phyloP scores from a whole-genome alignment of 2,329 filamentous ascomycete genomes.

The Ceratocystis eucalypticola region DNA sequence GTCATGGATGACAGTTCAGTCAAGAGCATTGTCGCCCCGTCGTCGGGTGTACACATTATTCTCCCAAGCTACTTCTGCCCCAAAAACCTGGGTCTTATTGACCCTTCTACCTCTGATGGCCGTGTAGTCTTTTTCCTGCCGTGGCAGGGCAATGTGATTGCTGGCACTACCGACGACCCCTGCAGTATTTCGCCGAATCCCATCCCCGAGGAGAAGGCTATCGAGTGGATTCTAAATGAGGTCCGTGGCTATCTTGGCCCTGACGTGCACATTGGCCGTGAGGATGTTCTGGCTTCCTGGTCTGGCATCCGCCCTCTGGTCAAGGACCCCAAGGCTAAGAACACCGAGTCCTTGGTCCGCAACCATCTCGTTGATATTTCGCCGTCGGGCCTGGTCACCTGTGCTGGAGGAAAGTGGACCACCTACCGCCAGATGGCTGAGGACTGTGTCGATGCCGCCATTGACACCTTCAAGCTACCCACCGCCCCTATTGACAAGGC shows the following conservation, averaged over 20 bases:
- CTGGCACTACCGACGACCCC: slow-evolving; percentile 72
- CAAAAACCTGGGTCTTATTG: slow-evolving; percentile 74
- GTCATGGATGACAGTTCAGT: slow-evolving; percentile 65
- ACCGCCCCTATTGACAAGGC: slow-evolving; percentile 44
- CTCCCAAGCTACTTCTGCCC: slow-evolving; percentile 79
- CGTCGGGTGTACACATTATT: slow-evolving; percentile 74
- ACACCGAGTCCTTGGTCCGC: slow-evolving; percentile 75
- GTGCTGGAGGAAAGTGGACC: slow-evolving; percentile 84
- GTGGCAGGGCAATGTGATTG: slow-evolving; percentile 87
- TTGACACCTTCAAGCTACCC: slow-evolving; percentile 52
- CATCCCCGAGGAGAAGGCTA: slow-evolving; percentile 67
- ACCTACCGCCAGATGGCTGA: slow-evolving; percentile 90
- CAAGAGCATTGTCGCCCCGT: slow-evolving; percentile 70
- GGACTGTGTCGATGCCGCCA: slow-evolving; percentile 70
- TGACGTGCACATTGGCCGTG: slow-evolving; percentile 71
- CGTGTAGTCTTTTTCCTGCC: slow-evolving; percentile 87
- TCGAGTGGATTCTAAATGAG: slow-evolving; percentile 76
- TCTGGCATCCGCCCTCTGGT: slow-evolving; percentile 77
- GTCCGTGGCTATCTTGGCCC: slow-evolving; percentile 70
- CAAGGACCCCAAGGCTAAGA: slow-evolving; percentile 71
- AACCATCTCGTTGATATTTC: slow-evolving; percentile 75
- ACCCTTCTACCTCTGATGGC: slow-evolving; percentile 74
- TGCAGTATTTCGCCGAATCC: slow-evolving; percentile 60
- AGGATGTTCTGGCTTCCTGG: slow-evolving; percentile 83
- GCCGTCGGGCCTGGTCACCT: slow-evolving; percentile 67